Base-by-base conservation (phyloP, 2,329 filamentous ascomycete genomes). In the Curvularia spicifera region DNA sequence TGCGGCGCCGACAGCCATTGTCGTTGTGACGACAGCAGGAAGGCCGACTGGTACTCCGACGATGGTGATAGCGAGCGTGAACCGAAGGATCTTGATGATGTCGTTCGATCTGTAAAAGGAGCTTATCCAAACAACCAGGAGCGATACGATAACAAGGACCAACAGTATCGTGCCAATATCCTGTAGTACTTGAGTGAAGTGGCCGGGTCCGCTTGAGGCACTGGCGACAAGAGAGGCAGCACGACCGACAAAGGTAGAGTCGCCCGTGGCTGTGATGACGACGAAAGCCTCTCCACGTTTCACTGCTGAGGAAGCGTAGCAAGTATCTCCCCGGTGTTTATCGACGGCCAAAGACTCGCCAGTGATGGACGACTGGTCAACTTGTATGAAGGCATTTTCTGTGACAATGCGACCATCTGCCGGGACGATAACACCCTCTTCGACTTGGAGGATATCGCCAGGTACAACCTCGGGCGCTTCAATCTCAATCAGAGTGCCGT, bases 11-110 rank as follows among this genome's bases (percentile, higher is more conserved):
- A 96, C 92, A 76, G 92, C 92, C 91, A 96, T 95, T 75, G 92
- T 96, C 70, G 92, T 96, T 71, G 93, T 96, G 60, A 96, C 91
- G 81, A 96, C 92, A 69, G 91, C 92, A 60, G 92, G 92, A 66
- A 96, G 91, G 88, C 92, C 92, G 79, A 96, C 92, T 53, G 92
- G 92, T 26, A 96, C 92, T 85, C 92, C 92, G 62, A 96, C 91
- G 66, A 96, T 94, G 70, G 91, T 95, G 71, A 96, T 93, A 66
- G 90, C 91, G 44, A 96, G 84, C 54, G 92, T 95, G 81, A 92
- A 95, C 66, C 90, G 84, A 47, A 96, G 87, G 59, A 96, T 96
- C 5, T 80, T 79, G 63, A 93, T 87, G 63, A 95, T 96, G 57
- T 76, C 78, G 79, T 94, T 93, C 73, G 90, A 93, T 59, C 92